Evolutionary conservation across 768 basidiomycete species (phyloP).

Genomic region (Lactifluus echinatus): DNA sequence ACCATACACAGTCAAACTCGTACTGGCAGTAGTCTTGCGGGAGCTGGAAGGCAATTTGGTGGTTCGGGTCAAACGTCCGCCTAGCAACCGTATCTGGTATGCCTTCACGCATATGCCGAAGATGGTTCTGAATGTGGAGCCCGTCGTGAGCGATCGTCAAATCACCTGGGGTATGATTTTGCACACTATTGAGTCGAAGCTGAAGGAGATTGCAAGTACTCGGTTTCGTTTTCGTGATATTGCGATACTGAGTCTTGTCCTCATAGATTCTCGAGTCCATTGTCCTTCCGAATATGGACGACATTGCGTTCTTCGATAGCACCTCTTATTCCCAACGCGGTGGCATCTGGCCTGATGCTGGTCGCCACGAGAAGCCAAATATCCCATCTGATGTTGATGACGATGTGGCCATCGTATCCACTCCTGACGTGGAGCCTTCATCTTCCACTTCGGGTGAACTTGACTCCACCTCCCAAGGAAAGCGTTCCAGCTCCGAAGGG

Average conservation of each 20-base stretch:
- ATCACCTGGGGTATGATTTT: conserved; percentile 92
- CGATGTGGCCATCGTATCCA: conserved; percentile 25
- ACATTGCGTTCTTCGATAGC: conserved; percentile 92
- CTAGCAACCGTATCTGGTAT: conserved; percentile 93
- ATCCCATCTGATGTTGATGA: conserved; percentile 21
- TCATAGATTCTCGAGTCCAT: conserved; percentile 84
- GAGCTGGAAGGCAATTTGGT: conserved; percentile 89
- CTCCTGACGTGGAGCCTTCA: conserved; percentile 23
- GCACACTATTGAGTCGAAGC: conserved; percentile 77
- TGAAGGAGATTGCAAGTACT: conserved; percentile 73
- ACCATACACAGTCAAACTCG: conserved; percentile 82
- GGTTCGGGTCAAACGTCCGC: conserved; percentile 87
- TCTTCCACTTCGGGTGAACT: conserved; percentile 16
- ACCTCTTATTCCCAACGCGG: conserved; percentile 55
- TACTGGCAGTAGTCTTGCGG: conserved; percentile 79
- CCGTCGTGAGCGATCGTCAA: conserved; percentile 89
- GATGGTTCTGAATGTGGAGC: conserved; percentile 85
- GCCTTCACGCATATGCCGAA: conserved; percentile 85
- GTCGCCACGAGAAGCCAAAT: conserved; percentile 32
- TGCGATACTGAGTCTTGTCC: conserved; percentile 5
- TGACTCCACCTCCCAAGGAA: conserved; percentile 18
- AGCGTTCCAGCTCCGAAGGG: conserved; percentile 29
- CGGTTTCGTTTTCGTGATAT: background rate
- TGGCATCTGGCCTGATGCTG: conserved; percentile 83
- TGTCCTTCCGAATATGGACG: conserved; percentile 97